These are phyloP conservation scores for Hypomyces rosellus DNA, from an alignment of 2,329 filamentous ascomycete genomes.

Conservation along the genomic window DNA sequence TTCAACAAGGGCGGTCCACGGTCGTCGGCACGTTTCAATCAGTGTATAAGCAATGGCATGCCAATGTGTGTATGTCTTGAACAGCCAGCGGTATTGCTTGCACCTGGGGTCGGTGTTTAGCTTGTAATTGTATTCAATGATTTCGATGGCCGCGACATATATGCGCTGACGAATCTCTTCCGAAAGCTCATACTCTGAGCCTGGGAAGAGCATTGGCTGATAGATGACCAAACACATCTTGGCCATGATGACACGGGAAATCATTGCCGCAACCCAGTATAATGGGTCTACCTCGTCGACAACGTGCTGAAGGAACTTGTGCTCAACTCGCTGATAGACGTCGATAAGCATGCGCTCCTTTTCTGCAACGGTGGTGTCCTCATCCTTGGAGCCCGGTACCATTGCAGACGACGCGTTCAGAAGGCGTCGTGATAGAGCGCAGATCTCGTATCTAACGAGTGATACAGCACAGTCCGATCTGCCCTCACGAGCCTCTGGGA, in stretches of 20 bases:
- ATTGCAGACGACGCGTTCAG: constrained; percentile 28
- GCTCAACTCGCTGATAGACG: constrained; percentile 47
- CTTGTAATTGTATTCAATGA: constrained; percentile 62
- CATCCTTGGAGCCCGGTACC: constrained; percentile 23
- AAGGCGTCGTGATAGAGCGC: constrained; percentile 31
- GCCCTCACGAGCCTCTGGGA: constrained; percentile 41
- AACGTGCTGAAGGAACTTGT: constrained; percentile 47
- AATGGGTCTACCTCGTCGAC: constrained; percentile 45
- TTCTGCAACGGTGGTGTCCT: constrained; percentile 26
- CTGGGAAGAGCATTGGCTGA: constrained; percentile 61
- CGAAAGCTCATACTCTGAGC: constrained; percentile 49
- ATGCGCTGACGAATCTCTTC: constrained; percentile 61
- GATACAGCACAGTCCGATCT: constrained; percentile 46
- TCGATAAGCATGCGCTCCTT: constrained; percentile 43
- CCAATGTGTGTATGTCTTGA: constrained; percentile 47
- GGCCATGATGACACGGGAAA: constrained; percentile 64
- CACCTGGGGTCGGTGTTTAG: constrained; percentile 53
- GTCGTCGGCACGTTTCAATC: constrained; percentile 39
- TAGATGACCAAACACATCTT: constrained; percentile 76
- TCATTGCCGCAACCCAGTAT: constrained; percentile 62
- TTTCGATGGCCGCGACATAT: constrained; percentile 66
- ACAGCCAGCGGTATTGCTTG: constrained; percentile 43
- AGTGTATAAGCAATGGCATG: constrained; percentile 44
- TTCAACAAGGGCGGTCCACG: constrained; percentile 45
- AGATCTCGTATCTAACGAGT: constrained; percentile 48